phyloP scores from a whole-genome alignment of 163 green algal genomes.

The Smithsoniella earleae region DNA sequence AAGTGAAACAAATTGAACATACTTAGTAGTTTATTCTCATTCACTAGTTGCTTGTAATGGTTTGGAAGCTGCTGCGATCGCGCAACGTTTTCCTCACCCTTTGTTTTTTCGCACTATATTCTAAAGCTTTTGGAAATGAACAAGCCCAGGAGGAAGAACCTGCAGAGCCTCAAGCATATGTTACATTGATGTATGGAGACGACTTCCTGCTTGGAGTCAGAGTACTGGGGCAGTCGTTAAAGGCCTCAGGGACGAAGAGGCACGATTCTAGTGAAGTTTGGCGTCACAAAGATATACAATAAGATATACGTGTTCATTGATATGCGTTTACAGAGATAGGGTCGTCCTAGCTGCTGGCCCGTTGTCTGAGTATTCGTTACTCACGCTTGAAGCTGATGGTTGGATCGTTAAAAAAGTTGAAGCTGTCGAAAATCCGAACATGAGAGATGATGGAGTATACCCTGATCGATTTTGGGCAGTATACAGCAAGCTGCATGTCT shows the following conservation, averaged over 20 bases:
- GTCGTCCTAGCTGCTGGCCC: slow-evolving; percentile 43
- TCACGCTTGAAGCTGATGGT: slow-evolving; percentile 46
- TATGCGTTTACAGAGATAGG: slow-evolving; percentile 41
- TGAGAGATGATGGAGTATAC: slow-evolving; percentile 38
- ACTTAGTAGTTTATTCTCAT: no score
- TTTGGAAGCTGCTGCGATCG: no score
- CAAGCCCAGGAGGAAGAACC: no score
- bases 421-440: slow-evolving; percentile 49
- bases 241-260: slow-evolving; percentile 41
- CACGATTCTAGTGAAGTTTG: neutral
- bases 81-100: no score
- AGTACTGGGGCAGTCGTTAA: slow-evolving; percentile 53
- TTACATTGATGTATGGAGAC: slow-evolving; percentile 55
- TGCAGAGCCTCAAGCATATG: slow-evolving; percentile 43
- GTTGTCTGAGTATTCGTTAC: slow-evolving; percentile 33
- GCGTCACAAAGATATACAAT: neutral
- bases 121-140: no score
- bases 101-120: no score
- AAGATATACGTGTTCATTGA: neutral
- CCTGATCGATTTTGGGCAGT: slow-evolving; percentile 53
- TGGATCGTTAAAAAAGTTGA: slow-evolving; percentile 52
- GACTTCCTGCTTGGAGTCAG: slow-evolving; percentile 51
- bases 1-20: no score
- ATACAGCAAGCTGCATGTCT: slow-evolving; percentile 70
- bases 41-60: no score